phyloP scores from a whole-genome alignment of 2,329 filamentous ascomycete species.

The Xylaria hypoxylon region DNA sequence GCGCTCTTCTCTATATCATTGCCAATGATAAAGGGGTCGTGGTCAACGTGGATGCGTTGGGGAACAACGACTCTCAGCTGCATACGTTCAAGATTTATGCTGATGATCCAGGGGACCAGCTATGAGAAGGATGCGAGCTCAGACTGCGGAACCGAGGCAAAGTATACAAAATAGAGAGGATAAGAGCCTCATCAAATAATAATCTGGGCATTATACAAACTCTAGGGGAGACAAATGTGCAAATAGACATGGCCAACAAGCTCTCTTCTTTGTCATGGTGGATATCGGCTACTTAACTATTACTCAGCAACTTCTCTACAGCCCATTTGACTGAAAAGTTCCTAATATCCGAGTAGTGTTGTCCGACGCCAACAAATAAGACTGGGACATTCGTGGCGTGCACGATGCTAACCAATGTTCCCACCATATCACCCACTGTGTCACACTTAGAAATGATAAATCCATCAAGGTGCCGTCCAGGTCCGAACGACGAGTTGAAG shows the following conservation, averaged over 20 bases:
- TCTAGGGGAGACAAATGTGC: not conserved
- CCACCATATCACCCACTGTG: conserved; percentile 99
- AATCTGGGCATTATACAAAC: not conserved
- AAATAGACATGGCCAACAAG: conserved; percentile 2
- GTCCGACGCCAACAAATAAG: conserved; percentile 83
- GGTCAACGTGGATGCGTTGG: conserved; percentile 14
- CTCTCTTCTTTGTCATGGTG: conserved; percentile 3
- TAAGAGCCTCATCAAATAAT: not conserved
- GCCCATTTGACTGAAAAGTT: conserved; percentile 78
- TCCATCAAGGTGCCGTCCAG: conserved; percentile 83
- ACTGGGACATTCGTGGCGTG: conserved; percentile 97
- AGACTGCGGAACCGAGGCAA: not conserved
- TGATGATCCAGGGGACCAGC: not conserved
- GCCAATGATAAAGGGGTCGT: not conserved
- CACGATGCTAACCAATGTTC: conserved; percentile 93
- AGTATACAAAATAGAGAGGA: not conserved
- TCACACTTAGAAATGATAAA: conserved; percentile 99
- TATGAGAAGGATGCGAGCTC: not conserved
- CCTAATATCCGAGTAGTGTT: conserved; percentile 75
- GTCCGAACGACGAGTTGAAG: conserved; percentile 93
- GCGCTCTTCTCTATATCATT: not conserved
- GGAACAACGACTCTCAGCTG: conserved; percentile 1
- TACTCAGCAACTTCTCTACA: conserved; percentile 72
- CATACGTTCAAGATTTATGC: conserved; percentile 7
- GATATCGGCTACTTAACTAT: conserved; percentile 51